Evolutionary conservation across 2,329 filamentous ascomycete genomes (phyloP).

Genomic region (Diaporthe amygdali): DNA sequence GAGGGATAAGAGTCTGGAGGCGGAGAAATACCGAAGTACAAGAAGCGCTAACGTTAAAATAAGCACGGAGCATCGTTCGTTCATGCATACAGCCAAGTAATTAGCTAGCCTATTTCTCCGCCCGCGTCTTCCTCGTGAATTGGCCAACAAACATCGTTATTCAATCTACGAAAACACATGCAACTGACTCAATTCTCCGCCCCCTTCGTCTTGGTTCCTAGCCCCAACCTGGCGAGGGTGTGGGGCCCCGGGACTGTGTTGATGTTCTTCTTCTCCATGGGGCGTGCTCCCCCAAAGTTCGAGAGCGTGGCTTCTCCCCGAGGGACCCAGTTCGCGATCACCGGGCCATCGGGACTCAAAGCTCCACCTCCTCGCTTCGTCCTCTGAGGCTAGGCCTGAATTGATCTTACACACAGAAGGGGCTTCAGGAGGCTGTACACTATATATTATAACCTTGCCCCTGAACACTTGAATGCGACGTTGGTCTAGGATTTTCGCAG

Average conservation of each 20-base stretch:
- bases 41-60: too few species aligned
- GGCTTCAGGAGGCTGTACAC: slow-evolving; percentile 4
- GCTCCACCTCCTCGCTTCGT: background rate
- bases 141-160: background rate
- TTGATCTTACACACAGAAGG: background rate
- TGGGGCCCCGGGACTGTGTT: background rate
- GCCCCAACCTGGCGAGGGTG: background rate
- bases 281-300: background rate
- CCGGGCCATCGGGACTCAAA: background rate
- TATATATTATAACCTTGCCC: background rate
- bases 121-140: background rate
- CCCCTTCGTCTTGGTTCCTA: background rate
- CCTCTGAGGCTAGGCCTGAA: background rate
- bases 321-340: background rate
- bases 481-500: background rate
- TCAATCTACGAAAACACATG: background rate
- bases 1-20: background rate
- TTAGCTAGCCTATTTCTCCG: slow-evolving; percentile 1
- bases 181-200: slow-evolving; percentile 10
- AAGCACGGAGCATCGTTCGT: background rate
- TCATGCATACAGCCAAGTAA: background rate
- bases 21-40: slow-evolving; percentile 3
- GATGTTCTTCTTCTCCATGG: background rate
- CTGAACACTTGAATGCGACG: background rate
- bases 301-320: background rate